Base-by-base conservation (phyloP, 345 rosid genomes). In the Syzygium jambos region DNA sequence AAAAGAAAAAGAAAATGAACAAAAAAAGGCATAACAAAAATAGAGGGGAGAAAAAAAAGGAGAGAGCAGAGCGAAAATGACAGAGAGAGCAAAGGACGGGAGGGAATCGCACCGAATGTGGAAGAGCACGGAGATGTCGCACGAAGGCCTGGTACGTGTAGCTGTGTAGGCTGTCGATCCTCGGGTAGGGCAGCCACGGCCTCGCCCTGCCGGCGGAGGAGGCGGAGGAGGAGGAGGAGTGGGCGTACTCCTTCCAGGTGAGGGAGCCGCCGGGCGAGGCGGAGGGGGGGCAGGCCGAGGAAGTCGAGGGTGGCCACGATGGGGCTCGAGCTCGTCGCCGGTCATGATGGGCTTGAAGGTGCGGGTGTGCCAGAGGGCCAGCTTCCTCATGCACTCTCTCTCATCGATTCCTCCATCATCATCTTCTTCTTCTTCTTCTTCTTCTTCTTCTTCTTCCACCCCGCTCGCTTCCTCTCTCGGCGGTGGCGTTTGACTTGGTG, bases 121-220 rank as follows among this genome's bases (percentile, higher is more conserved):
- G 91, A 93, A 93, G 85, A 92, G 91, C 56, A 91, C 89, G 80
- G 94, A 93, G 85, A 92, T 87, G 68, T 92, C 93, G 57, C 85
- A 52, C 91, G 6, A 16, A 94, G 27, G 93, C 94, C 84, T 92
- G 91, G 89, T 92, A 93, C 34, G 94, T 89, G 89, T 84, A 89
- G 56, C 90, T 88, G 85, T 94, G 95, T 61, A 93, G 93, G 77
- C 95, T 94, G 51, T 94, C 96, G 91, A 93, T 93, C 85, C 90
- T 90, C 19, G 95, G 94, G 87, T 92, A 90, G 1, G 96, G 94
- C 41, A 93, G 86, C 87, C 91, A 87, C 34, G 92, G 91, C 30
- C 91, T 87, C 7, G 88, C 93, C 56, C 56, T 61, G 86, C 43
- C 57, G 49, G 51, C 21, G 88, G 85, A 46, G 85, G 55, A 34